Conservation (phyloP, 345 rosid species). For the Syzygium aqueum region DNA sequence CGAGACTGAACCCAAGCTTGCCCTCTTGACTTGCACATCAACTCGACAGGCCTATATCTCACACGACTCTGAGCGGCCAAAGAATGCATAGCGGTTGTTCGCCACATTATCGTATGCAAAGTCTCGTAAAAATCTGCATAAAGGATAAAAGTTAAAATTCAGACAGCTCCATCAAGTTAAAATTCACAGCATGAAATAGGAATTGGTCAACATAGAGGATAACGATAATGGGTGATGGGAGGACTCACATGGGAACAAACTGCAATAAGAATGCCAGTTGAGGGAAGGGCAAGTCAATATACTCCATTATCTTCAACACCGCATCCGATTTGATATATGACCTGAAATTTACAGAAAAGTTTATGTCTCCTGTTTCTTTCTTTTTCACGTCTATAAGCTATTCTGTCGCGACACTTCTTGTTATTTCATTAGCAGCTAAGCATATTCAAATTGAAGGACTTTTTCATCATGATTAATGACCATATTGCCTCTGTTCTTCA, state of each 20-base stretch:
- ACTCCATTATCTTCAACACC: conserved; percentile 78
- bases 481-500: neutral
- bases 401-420: neutral
- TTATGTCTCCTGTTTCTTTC: neutral
- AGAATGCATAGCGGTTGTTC: conserved; percentile 58
- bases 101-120: conserved; percentile 70
- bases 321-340: conserved; percentile 83
- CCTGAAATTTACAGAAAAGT: conserved; percentile 28
- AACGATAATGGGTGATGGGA: neutral
- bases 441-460: neutral
- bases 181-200: neutral
- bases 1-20: rapidly evolving
- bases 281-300: conserved; percentile 77
- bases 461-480: neutral
- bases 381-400: neutral
- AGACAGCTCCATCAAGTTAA: neutral
- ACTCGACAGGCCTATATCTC: conserved; percentile 26
- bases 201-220: neutral
- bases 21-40: rapidly evolving
- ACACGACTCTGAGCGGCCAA: conserved; percentile 83
- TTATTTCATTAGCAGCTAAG: neutral
- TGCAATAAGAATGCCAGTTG: conserved; percentile 66
- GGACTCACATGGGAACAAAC: conserved; percentile 62
- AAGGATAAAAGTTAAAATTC: neutral
- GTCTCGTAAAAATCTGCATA: conserved; percentile 60